These are phyloP conservation scores for Persicaria maculosa DNA, from an alignment of 148 eudicot species.

Conservation along the genomic window DNA sequence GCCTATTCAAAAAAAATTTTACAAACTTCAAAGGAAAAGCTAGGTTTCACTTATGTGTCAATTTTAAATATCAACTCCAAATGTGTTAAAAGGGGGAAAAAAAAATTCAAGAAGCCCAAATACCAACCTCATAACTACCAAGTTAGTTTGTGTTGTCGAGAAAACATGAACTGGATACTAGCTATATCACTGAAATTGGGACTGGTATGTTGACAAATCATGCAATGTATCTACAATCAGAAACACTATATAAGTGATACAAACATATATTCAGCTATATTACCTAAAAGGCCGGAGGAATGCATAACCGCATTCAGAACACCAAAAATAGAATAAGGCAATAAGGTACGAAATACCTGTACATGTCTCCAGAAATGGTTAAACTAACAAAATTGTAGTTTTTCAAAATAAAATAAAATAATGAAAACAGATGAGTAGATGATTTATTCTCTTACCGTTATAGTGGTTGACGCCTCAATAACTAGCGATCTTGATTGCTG, in stretches of 20 bases:
- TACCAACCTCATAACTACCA: not conserved
- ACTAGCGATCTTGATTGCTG: slow-evolving; percentile 23
- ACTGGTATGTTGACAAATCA: not conserved
- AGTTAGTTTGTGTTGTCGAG: not conserved
- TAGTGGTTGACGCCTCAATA: slow-evolving; percentile 27
- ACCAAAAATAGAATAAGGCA: not conserved
- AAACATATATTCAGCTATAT: not conserved
- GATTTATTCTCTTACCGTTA: slow-evolving; percentile 33
- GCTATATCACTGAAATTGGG: not conserved
- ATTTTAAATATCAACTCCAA: not conserved
- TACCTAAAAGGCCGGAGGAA: not conserved
- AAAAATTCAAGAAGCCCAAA: not conserved
- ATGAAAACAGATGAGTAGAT: not conserved
- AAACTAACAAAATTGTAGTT: slow-evolving; percentile 2
- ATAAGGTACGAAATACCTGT: not conserved
- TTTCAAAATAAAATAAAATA: not conserved
- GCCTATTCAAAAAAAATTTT: too few relatives aligned
- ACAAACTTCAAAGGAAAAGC: too few relatives aligned
- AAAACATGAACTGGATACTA: not conserved
- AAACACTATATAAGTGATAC: not conserved
- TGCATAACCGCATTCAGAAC: not conserved
- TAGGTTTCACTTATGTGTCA: too few relatives aligned
- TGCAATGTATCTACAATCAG: not conserved
- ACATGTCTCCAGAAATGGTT: not conserved
- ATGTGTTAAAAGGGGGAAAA: not conserved